Evolutionary conservation across 495 filamentous ascomycete genomes (phyloP).

Genomic region (Xylaria longipes): DNA sequence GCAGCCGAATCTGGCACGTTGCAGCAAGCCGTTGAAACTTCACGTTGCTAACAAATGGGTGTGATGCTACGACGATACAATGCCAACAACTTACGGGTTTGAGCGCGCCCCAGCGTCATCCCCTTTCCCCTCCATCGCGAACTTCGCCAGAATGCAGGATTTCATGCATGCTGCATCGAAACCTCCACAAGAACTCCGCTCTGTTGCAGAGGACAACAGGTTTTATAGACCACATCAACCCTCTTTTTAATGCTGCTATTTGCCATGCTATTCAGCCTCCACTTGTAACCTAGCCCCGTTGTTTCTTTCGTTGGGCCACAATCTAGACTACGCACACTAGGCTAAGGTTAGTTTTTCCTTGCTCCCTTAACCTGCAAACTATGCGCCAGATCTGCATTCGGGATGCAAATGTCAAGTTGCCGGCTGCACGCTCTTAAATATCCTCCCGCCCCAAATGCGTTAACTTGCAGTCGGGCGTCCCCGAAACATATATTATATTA

Average conservation of each 20-base stretch:
- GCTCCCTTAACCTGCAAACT: not conserved
- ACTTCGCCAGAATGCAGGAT: constrained; percentile 35
- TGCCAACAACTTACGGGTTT: constrained; percentile 20
- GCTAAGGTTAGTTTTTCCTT: not conserved
- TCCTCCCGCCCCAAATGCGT: not conserved
- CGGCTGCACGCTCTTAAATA: constrained; percentile 15
- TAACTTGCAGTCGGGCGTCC: constrained; percentile 17
- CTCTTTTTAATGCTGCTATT: not conserved
- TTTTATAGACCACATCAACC: constrained; percentile 5
- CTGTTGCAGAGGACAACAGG: constrained; percentile 31
- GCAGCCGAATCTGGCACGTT: constrained; percentile 16
- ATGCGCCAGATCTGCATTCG: constrained; percentile 21
- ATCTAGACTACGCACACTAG: not conserved
- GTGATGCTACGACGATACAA: constrained; percentile 11
- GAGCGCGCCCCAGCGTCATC: not conserved
- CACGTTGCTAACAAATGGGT: constrained; percentile 15
- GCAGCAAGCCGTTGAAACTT: constrained; percentile 10
- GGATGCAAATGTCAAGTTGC: constrained; percentile 27
- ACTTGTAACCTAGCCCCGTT: not conserved
- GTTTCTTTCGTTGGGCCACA: constrained; percentile 6
- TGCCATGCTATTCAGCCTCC: constrained; percentile 7
- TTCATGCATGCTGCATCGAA: constrained; percentile 38
- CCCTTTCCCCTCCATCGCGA: not conserved
- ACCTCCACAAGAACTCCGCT: constrained; percentile 37
- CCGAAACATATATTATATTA: constrained; percentile 30